phyloP scores from a whole-genome alignment of 2,329 filamentous ascomycete species.

The Aspergillus pseudotamarii region DNA sequence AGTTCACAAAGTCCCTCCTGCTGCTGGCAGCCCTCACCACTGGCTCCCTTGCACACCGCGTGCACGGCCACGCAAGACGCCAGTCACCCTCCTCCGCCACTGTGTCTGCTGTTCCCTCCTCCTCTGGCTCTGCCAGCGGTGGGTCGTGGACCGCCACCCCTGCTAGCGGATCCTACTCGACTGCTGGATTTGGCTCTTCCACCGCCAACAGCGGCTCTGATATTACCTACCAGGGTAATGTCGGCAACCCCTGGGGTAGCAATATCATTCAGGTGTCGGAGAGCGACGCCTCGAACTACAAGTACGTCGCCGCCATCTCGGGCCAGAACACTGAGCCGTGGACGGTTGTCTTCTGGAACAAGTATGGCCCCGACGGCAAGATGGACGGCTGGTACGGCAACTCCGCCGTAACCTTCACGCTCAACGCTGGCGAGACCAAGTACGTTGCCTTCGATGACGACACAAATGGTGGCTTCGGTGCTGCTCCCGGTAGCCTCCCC shows the following conservation, averaged over 20 bases:
- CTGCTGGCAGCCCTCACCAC: conserved; percentile 36
- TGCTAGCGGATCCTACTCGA: conserved; percentile 27
- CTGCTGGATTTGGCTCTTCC: conserved; percentile 36
- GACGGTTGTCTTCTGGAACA: conserved; percentile 46
- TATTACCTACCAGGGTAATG: conserved; percentile 40
- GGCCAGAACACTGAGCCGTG: conserved; percentile 37
- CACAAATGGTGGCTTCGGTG: conserved; percentile 39
- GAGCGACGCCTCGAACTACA: conserved; percentile 34
- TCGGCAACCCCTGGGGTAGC: conserved; percentile 43
- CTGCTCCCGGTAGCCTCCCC: conserved; percentile 30
- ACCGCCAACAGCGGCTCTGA: conserved; percentile 28
- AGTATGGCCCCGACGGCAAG: conserved; percentile 36
- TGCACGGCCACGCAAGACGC: conserved; percentile 22
- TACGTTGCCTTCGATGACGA: conserved; percentile 42
- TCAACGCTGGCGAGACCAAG: conserved; percentile 37
- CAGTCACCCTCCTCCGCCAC: conserved; percentile 16
- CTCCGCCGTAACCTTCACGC: conserved; percentile 34
- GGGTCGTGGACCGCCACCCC: conserved; percentile 26
- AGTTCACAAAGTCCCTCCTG: conserved; percentile 33
- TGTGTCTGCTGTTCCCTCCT: conserved; percentile 7
- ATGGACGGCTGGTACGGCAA: conserved; percentile 41
- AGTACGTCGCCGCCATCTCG: conserved; percentile 40
- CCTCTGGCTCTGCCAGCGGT: conserved; percentile 12
- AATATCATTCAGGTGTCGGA: conserved; percentile 42
- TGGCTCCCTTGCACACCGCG: conserved; percentile 23